phyloP scores from a whole-genome alignment of 2,329 filamentous ascomycete species.

The Rhynchosporium secalis region DNA sequence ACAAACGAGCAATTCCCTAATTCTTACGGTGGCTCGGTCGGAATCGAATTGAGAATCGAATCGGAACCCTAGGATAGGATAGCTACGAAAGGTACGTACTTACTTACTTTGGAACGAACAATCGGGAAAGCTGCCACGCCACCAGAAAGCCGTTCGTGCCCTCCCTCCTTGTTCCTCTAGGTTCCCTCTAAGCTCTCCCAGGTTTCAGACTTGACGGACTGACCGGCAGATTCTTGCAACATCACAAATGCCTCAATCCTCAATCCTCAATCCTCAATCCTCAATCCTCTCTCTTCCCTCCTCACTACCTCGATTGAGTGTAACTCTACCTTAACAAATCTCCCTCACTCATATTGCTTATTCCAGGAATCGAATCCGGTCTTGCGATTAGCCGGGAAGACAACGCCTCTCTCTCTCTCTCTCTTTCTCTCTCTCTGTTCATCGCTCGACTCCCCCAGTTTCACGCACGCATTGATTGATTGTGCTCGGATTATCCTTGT shows the following conservation, averaged over 20 bases:
- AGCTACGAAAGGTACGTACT: too few species aligned
- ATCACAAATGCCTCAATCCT: background rate
- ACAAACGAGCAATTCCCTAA: too few species aligned
- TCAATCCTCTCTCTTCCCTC: too few species aligned
- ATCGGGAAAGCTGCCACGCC: background rate
- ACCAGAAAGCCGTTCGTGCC: background rate
- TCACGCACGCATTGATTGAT: conserved; percentile 29
- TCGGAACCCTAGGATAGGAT: too few species aligned
- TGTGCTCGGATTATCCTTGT: conserved; percentile 27
- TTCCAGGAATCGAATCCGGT: background rate
- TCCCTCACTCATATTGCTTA: background rate
- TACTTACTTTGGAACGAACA: too few species aligned
- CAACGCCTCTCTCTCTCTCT: background rate
- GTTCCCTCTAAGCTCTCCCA: background rate
- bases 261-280: too few species aligned
- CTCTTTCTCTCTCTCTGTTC: conserved; percentile 15
- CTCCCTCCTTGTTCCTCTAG: background rate
- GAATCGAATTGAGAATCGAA: too few species aligned
- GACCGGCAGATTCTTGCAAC: too few species aligned
- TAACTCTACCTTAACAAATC: too few species aligned
- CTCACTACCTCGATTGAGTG: too few species aligned
- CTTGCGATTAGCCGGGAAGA: conserved; percentile 8
- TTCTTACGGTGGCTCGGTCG: too few species aligned
- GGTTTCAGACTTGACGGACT: too few species aligned
- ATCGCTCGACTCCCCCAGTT: conserved; percentile 25